A percentile compares a stretch with the other conserved stretches of the same genome.
These are phyloP conservation scores for Podospora didyma DNA, from an alignment of 495 filamentous ascomycete genomes.

Conservation along the genomic window DNA sequence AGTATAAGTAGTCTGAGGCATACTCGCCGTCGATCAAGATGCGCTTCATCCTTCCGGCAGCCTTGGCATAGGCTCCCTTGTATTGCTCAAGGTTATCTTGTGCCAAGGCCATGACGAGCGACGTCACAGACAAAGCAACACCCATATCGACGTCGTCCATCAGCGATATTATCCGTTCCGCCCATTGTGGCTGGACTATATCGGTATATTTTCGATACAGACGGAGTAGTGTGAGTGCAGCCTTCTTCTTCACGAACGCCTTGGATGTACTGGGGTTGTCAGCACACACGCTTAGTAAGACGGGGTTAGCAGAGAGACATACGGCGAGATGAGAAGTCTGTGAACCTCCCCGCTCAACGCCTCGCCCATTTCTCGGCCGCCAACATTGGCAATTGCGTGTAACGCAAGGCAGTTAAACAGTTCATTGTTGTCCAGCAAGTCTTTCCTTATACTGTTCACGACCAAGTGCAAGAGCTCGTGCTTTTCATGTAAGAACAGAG, in stretches of 20 bases:
- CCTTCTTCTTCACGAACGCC: constrained; percentile 99
- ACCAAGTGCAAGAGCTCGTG: constrained; percentile 95
- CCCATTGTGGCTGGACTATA: constrained; percentile 95
- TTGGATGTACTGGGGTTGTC: constrained; percentile 71
- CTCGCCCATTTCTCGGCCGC: constrained; percentile 94
- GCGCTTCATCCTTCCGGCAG: constrained; percentile 80
- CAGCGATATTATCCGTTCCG: constrained; percentile 91
- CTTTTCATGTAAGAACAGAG: constrained; percentile 92
- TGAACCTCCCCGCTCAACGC: constrained; percentile 92
- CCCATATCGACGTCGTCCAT: constrained; percentile 98
- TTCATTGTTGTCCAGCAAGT: constrained; percentile 90
- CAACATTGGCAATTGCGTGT: constrained; percentile 98
- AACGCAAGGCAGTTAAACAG: constrained; percentile 96
- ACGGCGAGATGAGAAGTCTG: constrained; percentile 92
- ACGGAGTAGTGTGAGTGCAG: constrained; percentile 90
- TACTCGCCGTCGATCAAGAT: constrained; percentile 87
- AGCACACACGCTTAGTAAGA: constrained; percentile 5
- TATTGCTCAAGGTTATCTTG: constrained; percentile 93
- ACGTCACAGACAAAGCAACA: constrained; percentile 92
- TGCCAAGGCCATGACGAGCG: constrained; percentile 90
- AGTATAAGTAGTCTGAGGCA: constrained; percentile 87
- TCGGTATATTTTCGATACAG: constrained; percentile 90
- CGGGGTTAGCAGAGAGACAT: constrained; percentile 32
- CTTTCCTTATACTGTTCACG: constrained; percentile 97
- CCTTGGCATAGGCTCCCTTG: constrained; percentile 90